Base-by-base conservation (phyloP, 129 eudicot species). In the Sambucus nigra region DNA sequence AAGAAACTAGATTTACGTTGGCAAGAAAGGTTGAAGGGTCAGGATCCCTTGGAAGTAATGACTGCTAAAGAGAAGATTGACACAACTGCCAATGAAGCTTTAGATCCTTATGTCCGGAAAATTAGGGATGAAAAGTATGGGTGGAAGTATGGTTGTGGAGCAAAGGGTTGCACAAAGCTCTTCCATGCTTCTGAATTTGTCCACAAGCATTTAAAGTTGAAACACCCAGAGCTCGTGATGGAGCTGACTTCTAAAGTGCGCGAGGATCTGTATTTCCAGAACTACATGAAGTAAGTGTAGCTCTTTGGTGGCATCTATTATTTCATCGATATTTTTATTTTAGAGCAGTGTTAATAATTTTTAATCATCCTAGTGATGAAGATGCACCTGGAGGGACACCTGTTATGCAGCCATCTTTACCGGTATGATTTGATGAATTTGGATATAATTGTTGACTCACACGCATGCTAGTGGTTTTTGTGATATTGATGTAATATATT, bases 101-200 rank as follows among this genome's bases (percentile, higher is more conserved):
- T 92, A 51, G 96, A 92, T 65, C 99, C 99, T 5, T 76, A 76
- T 69, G 99, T 92, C 44, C 80, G 99, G 18, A 92, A 92, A 68
- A 86, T 92, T 55, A 86, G 94, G 55, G 99, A 92, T 65, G 99
- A 92, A 54, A 92, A 92, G 56, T 92, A 92, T 47, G 99, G 99
- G 8, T 92, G 99, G 99, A 92, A 92, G 70, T 92, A 92, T 69
- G 96, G 99, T 28, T 92, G 99, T 69, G 99, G 99, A 49, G 99
- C 96, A 7, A 92, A 92, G 69, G 92, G 99, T 25, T 92, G 99
- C 53, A 92, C 99, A 28, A 92, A 92, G 59, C 91, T 92, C 15
- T 92, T 92, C 55, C 99, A 92, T 82, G 99, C 99, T 52, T 60
- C 99, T 8, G 99, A 92, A 71, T 92, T 79, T 64, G 99, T 92